Conservation (phyloP, 768 basidiomycete species). For the Sarcodon sp. region DNA sequence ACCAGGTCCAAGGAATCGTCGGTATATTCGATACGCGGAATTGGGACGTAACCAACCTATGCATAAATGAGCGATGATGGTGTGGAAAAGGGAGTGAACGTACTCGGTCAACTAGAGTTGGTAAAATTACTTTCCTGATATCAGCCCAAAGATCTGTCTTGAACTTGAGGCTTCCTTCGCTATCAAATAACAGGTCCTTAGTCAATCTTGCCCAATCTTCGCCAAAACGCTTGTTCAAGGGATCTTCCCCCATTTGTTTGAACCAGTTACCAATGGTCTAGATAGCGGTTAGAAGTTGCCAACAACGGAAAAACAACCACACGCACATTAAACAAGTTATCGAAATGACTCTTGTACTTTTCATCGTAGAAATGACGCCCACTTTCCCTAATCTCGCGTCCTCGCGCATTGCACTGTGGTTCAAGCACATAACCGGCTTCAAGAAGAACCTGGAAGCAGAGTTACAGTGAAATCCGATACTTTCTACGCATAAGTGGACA, state of each 20-base stretch:
- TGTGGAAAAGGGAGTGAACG: constrained; percentile 7
- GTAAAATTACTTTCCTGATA: constrained; percentile 71
- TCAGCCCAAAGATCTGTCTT: constrained; percentile 87
- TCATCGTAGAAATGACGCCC: constrained; percentile 72
- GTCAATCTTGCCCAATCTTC: constrained; percentile 76
- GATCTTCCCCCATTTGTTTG: constrained; percentile 74
- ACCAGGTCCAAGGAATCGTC: constrained; percentile 81
- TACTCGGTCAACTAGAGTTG: constrained; percentile 64
- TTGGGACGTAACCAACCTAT: constrained; percentile 71
- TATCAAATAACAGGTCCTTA: constrained; percentile 70
- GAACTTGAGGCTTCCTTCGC: constrained; percentile 76
- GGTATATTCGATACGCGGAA: constrained; percentile 90
- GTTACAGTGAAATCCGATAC: not conserved
- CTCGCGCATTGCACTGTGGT: constrained; percentile 57
- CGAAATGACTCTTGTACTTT: constrained; percentile 68
- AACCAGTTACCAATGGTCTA: constrained; percentile 61
- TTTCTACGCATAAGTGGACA: constrained; percentile 3
- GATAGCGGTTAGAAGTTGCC: not conserved
- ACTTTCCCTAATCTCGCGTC: constrained; percentile 44
- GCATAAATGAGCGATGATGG: not conserved
- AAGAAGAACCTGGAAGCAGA: constrained; percentile 39
- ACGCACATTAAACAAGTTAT: constrained; percentile 48
- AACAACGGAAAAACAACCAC: not conserved
- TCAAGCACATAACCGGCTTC: constrained; percentile 83
- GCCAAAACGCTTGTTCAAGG: constrained; percentile 69